Percentiles rank a stretch among this genome's conserved stretches.
Evolutionary conservation across 305 asterid species (phyloP).

Genomic region (Striga hermonthica): DNA sequence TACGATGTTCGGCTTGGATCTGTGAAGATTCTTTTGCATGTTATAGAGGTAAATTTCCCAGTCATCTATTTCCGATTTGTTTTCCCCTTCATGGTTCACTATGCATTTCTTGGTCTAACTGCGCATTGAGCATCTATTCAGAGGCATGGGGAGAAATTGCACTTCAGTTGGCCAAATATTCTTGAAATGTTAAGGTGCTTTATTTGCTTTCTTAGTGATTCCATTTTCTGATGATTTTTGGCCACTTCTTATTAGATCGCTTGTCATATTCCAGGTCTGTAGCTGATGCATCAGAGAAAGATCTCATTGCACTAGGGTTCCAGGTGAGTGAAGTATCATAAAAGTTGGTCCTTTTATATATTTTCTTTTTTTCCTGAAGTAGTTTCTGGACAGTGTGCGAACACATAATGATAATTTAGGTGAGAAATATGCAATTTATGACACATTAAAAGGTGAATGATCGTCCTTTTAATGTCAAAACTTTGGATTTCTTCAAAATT

Average conservation of each 20-base stretch:
- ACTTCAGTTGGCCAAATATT: slow-evolving; percentile 85
- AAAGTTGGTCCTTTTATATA: slow-evolving; percentile 6
- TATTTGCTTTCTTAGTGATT: slow-evolving; percentile 21
- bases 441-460: slow-evolving; percentile 11
- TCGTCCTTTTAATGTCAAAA: slow-evolving; percentile 14
- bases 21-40: slow-evolving; percentile 89
- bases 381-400: slow-evolving; percentile 21
- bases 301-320: slow-evolving; percentile 86
- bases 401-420: slow-evolving; percentile 17
- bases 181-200: slow-evolving; percentile 77
- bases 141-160: slow-evolving; percentile 96
- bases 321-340: slow-evolving; percentile 62
- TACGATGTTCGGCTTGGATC: slow-evolving; percentile 82
- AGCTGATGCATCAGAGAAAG: slow-evolving; percentile 85
- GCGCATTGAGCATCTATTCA: slow-evolving; percentile 40
- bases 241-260: slow-evolving; percentile 23
- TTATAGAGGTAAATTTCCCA: slow-evolving; percentile 62
- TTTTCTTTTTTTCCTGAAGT: not conserved
- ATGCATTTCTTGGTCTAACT: slow-evolving; percentile 33
- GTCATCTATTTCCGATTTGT: slow-evolving; percentile 21
- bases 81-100: slow-evolving; percentile 13
- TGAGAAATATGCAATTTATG: slow-evolving; percentile 11
- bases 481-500: not conserved
- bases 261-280: slow-evolving; percentile 60
- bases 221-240: slow-evolving; percentile 28